Percentiles rank a stretch among this genome's conserved stretches.
phyloP scores from a whole-genome alignment of 805 yeast species.

The Pichia cabralensis region DNA sequence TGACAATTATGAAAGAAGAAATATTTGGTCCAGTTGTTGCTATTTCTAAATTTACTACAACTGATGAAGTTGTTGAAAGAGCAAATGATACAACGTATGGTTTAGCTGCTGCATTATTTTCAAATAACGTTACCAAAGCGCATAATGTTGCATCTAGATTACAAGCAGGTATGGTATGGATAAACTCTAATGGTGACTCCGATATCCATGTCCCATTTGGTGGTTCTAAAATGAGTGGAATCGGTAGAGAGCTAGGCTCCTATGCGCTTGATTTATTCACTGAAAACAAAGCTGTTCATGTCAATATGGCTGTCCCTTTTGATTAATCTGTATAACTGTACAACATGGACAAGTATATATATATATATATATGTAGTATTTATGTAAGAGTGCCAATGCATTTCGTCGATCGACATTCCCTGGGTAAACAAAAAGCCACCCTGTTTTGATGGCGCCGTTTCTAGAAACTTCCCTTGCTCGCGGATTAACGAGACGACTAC shows the following conservation, averaged over 20 bases:
- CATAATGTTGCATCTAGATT: constrained; percentile 50
- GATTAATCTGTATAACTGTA: no score
- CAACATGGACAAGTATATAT: no score
- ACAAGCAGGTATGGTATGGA: constrained; percentile 60
- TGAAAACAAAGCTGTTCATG: constrained; percentile 58
- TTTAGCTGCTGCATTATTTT: constrained; percentile 71
- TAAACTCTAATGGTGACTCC: constrained; percentile 48
- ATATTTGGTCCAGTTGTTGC: constrained; percentile 77
- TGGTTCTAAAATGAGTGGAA: constrained; percentile 58
- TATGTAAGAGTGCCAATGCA: no score
- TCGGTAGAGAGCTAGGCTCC: constrained; percentile 60
- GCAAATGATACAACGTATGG: constrained; percentile 68
- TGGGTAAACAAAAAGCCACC: no score
- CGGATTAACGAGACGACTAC: no score
- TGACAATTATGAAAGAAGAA: constrained; percentile 60
- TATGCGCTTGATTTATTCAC: constrained; percentile 56
- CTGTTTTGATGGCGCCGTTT: no score
- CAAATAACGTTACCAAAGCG: constrained; percentile 51
- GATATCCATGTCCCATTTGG: constrained; percentile 56
- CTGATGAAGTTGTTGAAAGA: constrained; percentile 52
- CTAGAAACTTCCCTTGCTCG: no score
- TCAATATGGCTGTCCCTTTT: constrained; percentile 36
- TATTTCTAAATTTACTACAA: constrained; percentile 51
- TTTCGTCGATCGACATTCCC: no score
- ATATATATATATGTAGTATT: no score